Evolutionary conservation across 306 rosid species (phyloP).

Genomic region (Prunus mume): DNA sequence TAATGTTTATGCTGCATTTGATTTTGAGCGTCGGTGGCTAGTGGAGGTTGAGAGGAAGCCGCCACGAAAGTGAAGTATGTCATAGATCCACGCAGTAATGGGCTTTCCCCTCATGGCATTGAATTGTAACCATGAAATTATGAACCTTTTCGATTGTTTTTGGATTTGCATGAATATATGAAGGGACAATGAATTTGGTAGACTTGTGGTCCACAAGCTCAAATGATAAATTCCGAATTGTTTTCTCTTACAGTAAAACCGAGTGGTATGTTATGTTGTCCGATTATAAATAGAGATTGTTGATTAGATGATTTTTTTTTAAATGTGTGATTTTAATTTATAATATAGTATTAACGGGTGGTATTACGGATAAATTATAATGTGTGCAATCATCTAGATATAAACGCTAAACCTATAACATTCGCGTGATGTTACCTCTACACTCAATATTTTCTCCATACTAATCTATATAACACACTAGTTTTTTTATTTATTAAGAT

Average conservation of each 20-base stretch:
- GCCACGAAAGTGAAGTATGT: slow-evolving; percentile 13
- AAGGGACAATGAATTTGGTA: slow-evolving; percentile 15
- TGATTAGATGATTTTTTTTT: not conserved
- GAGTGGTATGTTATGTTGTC: not conserved
- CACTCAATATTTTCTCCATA: too few species aligned
- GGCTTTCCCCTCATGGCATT: not conserved
- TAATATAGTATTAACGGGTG: too few species aligned
- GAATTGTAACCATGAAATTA: not conserved
- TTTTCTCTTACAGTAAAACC: not conserved
- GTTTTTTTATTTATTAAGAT: not conserved
- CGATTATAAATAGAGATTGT: not conserved
- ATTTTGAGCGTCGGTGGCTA: not conserved
- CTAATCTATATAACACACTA: too few species aligned
- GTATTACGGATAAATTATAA: too few species aligned
- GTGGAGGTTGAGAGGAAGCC: slow-evolving; percentile 19
- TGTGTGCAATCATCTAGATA: too few species aligned
- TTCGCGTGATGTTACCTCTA: too few species aligned
- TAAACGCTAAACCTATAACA: too few species aligned
- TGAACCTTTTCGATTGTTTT: not conserved
- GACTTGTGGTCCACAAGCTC: not conserved
- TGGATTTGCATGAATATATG: not conserved
- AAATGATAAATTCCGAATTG: not conserved
- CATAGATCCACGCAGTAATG: not conserved
- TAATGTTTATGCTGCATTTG: slow-evolving; percentile 8
- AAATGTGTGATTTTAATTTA: too few species aligned